Evolutionary conservation across 2,329 filamentous ascomycete genomes (phyloP).

Genomic region (Ascochyta rabiei): DNA sequence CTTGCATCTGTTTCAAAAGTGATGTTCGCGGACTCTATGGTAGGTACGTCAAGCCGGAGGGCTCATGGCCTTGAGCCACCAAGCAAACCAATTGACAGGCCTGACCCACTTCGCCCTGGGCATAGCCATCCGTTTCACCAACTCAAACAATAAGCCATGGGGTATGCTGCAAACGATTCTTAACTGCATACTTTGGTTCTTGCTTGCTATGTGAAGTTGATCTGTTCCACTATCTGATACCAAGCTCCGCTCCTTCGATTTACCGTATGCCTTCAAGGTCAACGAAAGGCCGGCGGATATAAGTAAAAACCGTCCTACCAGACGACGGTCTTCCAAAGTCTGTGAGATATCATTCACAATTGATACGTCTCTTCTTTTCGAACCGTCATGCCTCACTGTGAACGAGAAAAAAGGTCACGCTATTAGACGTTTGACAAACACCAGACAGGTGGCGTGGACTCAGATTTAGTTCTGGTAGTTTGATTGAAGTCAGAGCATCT

Average conservation of each 20-base stretch:
- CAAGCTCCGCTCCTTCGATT: neutral
- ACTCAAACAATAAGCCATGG: neutral
- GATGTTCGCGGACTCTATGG: slow-evolving; percentile 3
- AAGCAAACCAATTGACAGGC: slow-evolving; percentile 33
- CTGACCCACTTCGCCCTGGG: slow-evolving; percentile 41
- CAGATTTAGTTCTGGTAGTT: too few species aligned
- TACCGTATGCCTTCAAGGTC: neutral
- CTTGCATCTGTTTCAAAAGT: slow-evolving; percentile 8
- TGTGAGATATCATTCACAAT: too few species aligned
- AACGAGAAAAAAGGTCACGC: neutral
- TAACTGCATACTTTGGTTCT: too few species aligned
- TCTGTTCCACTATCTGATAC: neutral
- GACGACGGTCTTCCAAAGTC: neutral
- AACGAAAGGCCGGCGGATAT: neutral
- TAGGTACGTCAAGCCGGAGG: slow-evolving; percentile 14
- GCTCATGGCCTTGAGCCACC: slow-evolving; percentile 37
- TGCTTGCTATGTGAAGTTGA: neutral
- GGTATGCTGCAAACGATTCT: slow-evolving; percentile 3
- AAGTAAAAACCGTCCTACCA: neutral
- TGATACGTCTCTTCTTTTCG: neutral
- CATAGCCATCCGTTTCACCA: slow-evolving; percentile 4
- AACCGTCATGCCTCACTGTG: neutral
- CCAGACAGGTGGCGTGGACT: too few species aligned
- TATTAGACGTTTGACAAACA: too few species aligned
- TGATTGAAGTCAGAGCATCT: neutral